These are phyloP conservation scores for Gossypium ekmanianum DNA, from an alignment of 345 rosid genomes.

Conservation along the genomic window DNA sequence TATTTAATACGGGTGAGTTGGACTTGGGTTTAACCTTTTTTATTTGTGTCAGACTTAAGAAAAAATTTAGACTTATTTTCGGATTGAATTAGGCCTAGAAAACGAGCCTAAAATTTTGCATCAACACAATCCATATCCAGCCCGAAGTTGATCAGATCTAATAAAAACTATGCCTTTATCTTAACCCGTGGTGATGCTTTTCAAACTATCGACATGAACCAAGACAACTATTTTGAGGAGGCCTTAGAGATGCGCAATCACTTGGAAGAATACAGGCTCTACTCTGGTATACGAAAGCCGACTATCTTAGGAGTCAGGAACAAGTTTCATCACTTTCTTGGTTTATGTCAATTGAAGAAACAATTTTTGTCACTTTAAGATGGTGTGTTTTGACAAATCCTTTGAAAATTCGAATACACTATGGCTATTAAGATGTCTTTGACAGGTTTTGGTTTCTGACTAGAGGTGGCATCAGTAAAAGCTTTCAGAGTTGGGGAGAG, in stretches of 20 bases:
- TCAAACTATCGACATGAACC: slow-evolving; percentile 97
- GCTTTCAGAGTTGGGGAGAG: slow-evolving; percentile 64
- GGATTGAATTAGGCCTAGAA: rapidly evolving
- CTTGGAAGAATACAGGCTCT: slow-evolving; percentile 69
- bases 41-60: rapidly evolving
- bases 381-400: slow-evolving; percentile 94
- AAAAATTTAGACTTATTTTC: no score
- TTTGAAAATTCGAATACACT: slow-evolving; percentile 88
- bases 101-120: no score
- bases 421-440: slow-evolving; percentile 94
- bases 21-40: no score
- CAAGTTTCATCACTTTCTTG: slow-evolving; percentile 86
- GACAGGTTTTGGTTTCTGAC: slow-evolving; percentile 93
- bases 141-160: background rate
- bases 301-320: slow-evolving; percentile 92
- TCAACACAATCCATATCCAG: no score
- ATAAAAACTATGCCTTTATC: background rate
- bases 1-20: no score
- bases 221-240: slow-evolving; percentile 96
- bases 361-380: slow-evolving; percentile 85
- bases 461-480: slow-evolving; percentile 89
- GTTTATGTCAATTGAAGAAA: slow-evolving; percentile 88
- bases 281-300: slow-evolving; percentile 69
- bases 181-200: slow-evolving; percentile 64
- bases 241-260: slow-evolving; percentile 90